Evolutionary conservation across 352 stramenopile genomes (phyloP).

Genomic region (Pythium phragmiticola): DNA sequence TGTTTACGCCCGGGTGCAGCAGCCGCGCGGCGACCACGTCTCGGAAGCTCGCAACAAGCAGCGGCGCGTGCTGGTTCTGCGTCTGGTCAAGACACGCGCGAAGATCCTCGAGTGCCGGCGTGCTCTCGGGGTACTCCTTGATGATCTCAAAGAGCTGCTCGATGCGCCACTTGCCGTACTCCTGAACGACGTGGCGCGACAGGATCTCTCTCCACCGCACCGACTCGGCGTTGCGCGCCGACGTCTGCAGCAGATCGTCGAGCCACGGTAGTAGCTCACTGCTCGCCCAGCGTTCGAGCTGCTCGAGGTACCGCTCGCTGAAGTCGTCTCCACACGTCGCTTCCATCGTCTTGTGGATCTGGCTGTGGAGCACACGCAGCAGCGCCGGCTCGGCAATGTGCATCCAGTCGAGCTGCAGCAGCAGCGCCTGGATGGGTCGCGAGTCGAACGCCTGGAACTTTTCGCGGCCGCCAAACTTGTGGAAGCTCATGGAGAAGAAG

Average conservation of each 20-base stretch:
- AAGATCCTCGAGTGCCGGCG: constrained; percentile 69
- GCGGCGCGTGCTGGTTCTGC: constrained; percentile 68
- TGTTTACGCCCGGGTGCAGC: constrained; percentile 95
- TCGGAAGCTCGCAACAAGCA: constrained; percentile 74
- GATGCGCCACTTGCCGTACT: constrained; percentile 82
- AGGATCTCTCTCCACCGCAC: constrained; percentile 48
- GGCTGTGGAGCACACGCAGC: constrained; percentile 47
- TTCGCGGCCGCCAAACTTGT: constrained; percentile 54
- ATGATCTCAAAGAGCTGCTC: constrained; percentile 97
- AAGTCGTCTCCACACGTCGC: constrained; percentile 52
- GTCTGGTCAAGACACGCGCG: constrained; percentile 78
- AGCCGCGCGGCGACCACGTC: constrained; percentile 81
- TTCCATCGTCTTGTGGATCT: constrained; percentile 52
- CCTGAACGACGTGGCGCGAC: constrained; percentile 46
- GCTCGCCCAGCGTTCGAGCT: constrained; percentile 52
- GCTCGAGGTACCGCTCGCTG: constrained; percentile 39
- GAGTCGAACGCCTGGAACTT: constrained; percentile 55
- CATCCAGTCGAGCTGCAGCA: constrained; percentile 64
- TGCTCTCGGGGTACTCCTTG: constrained; percentile 94
- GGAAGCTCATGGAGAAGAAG: constrained; percentile 77
- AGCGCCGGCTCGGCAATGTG: constrained; percentile 50
- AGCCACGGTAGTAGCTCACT: constrained; percentile 63
- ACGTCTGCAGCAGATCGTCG: constrained; percentile 41
- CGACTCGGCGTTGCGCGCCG: not conserved
- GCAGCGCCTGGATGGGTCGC: constrained; percentile 41